phyloP scores from a whole-genome alignment of 1,139 yeast genomes.

The Candida mesenterica region DNA sequence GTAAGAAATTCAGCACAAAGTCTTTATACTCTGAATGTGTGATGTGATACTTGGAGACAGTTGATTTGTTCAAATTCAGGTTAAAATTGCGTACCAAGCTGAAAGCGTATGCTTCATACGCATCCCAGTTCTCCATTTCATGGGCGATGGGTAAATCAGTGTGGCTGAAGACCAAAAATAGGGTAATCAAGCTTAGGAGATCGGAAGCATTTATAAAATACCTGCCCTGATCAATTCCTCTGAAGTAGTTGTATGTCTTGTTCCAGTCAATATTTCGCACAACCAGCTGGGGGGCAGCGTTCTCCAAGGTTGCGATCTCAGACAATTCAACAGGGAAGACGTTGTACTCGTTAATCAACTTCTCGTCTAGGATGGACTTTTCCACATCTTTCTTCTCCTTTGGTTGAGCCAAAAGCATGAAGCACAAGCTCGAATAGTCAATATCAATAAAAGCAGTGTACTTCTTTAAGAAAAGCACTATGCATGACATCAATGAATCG shows the following conservation, averaged over 20 bases:
- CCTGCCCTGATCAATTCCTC: slow-evolving; percentile 29
- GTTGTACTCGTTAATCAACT: slow-evolving; percentile 6
- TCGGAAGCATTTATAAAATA: slow-evolving; percentile 33
- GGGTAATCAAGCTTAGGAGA: slow-evolving; percentile 8
- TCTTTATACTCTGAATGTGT: slow-evolving; percentile 32
- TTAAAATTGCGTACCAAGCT: slow-evolving; percentile 48
- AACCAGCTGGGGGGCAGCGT: slow-evolving; percentile 4
- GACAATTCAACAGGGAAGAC: slow-evolving; percentile 5
- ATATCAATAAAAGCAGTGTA: slow-evolving; percentile 6
- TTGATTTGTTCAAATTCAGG: slow-evolving; percentile 22
- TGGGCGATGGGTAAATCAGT: not conserved
- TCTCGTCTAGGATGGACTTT: slow-evolving; percentile 7
- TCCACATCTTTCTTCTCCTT: slow-evolving; percentile 4
- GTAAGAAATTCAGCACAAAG: slow-evolving; percentile 30
- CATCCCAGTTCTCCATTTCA: slow-evolving; percentile 28
- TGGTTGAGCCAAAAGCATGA: slow-evolving; percentile 6
- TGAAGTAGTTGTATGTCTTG: slow-evolving; percentile 16
- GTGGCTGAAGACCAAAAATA: slow-evolving; percentile 15
- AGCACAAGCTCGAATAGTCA: slow-evolving; percentile 8
- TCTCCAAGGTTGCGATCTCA: not conserved
- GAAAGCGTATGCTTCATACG: slow-evolving; percentile 32
- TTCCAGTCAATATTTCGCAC: slow-evolving; percentile 8
- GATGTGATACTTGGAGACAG: slow-evolving; percentile 23
- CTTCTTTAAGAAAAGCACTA: slow-evolving; percentile 5
- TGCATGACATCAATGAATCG: slow-evolving; percentile 5